Evolutionary conservation across 1,284 basidiomycete genomes (phyloP), one percentile per base, ranked within the genome.

Genomic region (Rhizopogon hawkerae): DNA sequence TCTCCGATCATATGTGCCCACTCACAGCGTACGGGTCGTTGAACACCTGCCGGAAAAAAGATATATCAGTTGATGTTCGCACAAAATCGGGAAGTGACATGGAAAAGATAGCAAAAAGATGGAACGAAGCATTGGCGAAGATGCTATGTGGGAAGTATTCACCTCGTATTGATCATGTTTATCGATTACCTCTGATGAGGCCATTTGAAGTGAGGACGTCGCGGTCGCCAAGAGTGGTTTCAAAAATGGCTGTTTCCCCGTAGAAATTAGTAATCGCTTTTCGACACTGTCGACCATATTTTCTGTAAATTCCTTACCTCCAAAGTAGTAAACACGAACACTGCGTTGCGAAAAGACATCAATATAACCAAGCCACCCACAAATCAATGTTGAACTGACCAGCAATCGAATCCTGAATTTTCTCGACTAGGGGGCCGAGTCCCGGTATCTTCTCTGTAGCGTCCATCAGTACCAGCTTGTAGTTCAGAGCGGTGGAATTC

Each of bases 281-380:
- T 7, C 29, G 11, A 5, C 11, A 7, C 16, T 10, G 16, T 13
- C 3, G 7, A 18, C 18, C n/a, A 4, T 10, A 14, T 8, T 10
- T 43, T 16, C 36, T 5, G 14, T 14, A 26, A 13, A 66, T 61
- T n/a, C 53, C 61, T 11, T 54, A 79, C 78, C 69, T 88, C 85
- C 16, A 92, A 69, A 0, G 86, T 89, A 1, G 86, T 88, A 61
- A 87, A 85, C 7, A 91, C 81, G 59, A 91, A 90, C 5, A 90
- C 86, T 75, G 62, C 54, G 29, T 51, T 31, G 11, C 2, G 10
- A 21, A 21, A 11, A 14, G 21, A 8, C 26, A 18, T 35, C 31
- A 45, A 8, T 7, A 34, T 10, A 23, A 42, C 11, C 13, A 13
- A 37, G 14, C n/a, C 23, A 35, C 51, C 35, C 41, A 48, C 7